Base-by-base conservation (phyloP, 768 basidiomycete genomes). In the Glaciozyma antarctica region DNA sequence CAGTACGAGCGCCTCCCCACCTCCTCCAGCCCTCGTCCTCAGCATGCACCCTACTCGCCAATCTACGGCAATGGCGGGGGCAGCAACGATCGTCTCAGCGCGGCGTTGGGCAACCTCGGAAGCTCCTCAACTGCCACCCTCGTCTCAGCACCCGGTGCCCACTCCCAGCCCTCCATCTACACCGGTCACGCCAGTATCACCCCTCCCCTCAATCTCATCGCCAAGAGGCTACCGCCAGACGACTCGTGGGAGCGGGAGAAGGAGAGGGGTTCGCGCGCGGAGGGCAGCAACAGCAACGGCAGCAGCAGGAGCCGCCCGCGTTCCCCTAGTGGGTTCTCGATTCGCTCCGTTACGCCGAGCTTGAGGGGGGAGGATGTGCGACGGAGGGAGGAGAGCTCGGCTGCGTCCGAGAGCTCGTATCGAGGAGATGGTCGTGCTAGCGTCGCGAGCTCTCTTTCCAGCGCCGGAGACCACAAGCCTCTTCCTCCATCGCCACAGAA, bases 321-420 rank as follows among this genome's bases (percentile, higher is more conserved):
- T 34, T 59, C 64, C 7, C 56, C 64, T 0, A 61, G 62, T 47
- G n/a, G 30, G n/a, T 34, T 45, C 22, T 62, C 60, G 9, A 60
- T 61, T 30, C 55, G 65, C n/a, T 70, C 69, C 1, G 65, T 70
- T 28, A 56, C 67, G 26, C 49, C 62, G 22, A 43, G 52, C 52
- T 32, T 56, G 0, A 80, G 82, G 70, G 82, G 80, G 73, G 78
- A 81, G 28, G n/a, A 24, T 3, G 24, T 67, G 12, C 26, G 65
- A 24, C 26, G 32, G 19, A 44, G 61, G n/a, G 60, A 62, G 55
- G 64, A 63, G 58, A 61, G 62, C 56, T 30, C 60, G 19, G 65
- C 60, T 38, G 60, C 60, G 48, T 58, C 26, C 22, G 28, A 38
- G 12, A 22, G 16, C 13, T 49, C 12, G 12, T 5, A 24, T 34